Percentiles rank a stretch among this genome's conserved stretches.
phyloP scores from a whole-genome alignment of 768 basidiomycete genomes.

The Naganishia onofrii region DNA sequence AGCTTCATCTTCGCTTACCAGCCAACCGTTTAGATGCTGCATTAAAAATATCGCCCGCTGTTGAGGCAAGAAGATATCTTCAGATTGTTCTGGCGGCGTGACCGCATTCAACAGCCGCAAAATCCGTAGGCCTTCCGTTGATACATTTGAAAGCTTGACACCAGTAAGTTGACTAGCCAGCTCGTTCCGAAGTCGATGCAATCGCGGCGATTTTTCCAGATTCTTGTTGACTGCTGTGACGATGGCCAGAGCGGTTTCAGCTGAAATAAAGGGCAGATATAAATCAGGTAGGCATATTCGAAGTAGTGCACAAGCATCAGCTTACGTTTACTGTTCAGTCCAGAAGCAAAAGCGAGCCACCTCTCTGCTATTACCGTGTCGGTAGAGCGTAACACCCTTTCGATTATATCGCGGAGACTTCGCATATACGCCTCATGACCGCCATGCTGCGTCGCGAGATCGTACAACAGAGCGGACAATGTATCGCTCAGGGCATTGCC shows the following conservation, averaged over 20 bases:
- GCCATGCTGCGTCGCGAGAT: slow-evolving; percentile 9
- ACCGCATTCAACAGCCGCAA: slow-evolving; percentile 68
- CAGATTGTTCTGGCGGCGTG: slow-evolving; percentile 75
- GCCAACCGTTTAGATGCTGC: slow-evolving; percentile 81
- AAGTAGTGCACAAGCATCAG: slow-evolving; percentile 9
- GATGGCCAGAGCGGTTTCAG: slow-evolving; percentile 60
- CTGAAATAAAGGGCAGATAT: not conserved
- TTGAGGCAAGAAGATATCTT: slow-evolving; percentile 78
- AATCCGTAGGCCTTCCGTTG: slow-evolving; percentile 65
- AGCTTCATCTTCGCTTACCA: slow-evolving; percentile 60
- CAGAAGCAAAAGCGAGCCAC: slow-evolving; percentile 72
- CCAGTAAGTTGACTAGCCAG: slow-evolving; percentile 76
- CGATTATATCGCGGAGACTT: slow-evolving; percentile 63
- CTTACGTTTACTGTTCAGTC: slow-evolving; percentile 64
- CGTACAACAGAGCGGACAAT: slow-evolving; percentile 41
- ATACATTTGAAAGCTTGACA: slow-evolving; percentile 63
- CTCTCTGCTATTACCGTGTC: slow-evolving; percentile 66
- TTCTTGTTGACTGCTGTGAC: slow-evolving; percentile 60
- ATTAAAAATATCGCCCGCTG: slow-evolving; percentile 81
- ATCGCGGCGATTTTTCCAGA: slow-evolving; percentile 56
- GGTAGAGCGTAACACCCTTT: slow-evolving; percentile 58
- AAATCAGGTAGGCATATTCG: not conserved
- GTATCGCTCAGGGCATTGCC: not conserved
- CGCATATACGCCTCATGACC: slow-evolving; percentile 56
- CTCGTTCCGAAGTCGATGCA: slow-evolving; percentile 83